phyloP scores from a whole-genome alignment of 75 land plant genomes.

The Pinus tabuliformis region DNA sequence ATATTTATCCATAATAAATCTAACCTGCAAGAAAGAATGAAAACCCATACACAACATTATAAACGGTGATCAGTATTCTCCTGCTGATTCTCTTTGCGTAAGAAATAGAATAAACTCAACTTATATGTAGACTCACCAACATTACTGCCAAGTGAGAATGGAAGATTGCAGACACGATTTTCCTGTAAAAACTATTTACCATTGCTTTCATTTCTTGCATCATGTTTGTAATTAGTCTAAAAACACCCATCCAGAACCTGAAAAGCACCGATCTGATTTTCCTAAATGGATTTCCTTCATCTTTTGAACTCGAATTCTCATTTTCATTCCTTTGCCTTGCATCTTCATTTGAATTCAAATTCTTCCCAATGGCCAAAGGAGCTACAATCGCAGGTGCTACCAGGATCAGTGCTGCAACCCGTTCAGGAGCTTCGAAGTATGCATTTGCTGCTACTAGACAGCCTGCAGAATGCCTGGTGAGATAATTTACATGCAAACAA shows the following conservation, averaged over 20 bases:
- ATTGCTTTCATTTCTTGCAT: slow-evolving; percentile 6
- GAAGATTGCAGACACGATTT: slow-evolving; percentile 39
- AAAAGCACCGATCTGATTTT: background rate
- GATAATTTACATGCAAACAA: background rate
- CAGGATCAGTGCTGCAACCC: slow-evolving; percentile 84
- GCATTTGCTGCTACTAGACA: slow-evolving; percentile 76
- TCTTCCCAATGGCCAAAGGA: slow-evolving; percentile 32
- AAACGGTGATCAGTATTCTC: background rate
- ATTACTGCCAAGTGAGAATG: slow-evolving; percentile 53
- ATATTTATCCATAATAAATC: slow-evolving; percentile 70
- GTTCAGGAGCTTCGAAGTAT: slow-evolving; percentile 89
- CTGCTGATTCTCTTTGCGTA: background rate
- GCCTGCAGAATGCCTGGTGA: slow-evolving; percentile 93
- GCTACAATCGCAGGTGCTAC: slow-evolving; percentile 91
- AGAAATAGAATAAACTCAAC: background rate
- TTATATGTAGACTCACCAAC: slow-evolving; percentile 45
- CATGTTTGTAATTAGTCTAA: slow-evolving; percentile 1
- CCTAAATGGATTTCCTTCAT: slow-evolving; percentile 1
- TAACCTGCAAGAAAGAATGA: slow-evolving; percentile 46
- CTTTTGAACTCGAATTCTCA: background rate
- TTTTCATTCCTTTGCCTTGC: slow-evolving; percentile 1
- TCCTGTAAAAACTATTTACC: slow-evolving; percentile 27
- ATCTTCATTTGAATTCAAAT: slow-evolving; percentile 9
- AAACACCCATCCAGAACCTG: background rate
- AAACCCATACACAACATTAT: background rate